phyloP scores from a whole-genome alignment of 768 basidiomycete genomes.

The Lactarius trivialis region DNA sequence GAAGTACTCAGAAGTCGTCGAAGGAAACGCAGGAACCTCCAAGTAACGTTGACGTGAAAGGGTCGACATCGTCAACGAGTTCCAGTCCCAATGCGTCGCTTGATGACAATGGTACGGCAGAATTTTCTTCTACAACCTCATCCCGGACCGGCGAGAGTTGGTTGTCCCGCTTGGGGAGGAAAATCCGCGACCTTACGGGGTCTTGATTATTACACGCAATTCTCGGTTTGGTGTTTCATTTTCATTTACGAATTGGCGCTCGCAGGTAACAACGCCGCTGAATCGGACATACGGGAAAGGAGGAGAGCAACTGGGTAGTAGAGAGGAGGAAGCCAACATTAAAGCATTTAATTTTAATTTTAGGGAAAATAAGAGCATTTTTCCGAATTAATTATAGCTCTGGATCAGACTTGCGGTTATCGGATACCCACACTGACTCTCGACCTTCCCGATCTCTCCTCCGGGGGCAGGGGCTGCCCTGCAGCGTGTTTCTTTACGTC shows the following conservation, averaged over 20 bases:
- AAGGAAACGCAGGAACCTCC: conserved; percentile 24
- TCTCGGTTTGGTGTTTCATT: conserved; percentile 24
- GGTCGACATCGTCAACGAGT: conserved; percentile 18
- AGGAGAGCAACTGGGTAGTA: conserved; percentile 43
- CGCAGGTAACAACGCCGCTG: conserved; percentile 27
- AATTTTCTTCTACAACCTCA: conserved; percentile 53
- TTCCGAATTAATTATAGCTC: background rate
- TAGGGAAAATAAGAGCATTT: background rate
- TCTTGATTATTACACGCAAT: conserved; percentile 48
- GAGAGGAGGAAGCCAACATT: conserved; percentile 5
- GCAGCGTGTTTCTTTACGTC: conserved; percentile 21
- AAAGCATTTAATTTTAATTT: background rate
- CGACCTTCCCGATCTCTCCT: conserved; percentile 17
- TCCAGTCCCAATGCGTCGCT: conserved; percentile 18
- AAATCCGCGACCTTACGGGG: conserved; percentile 62
- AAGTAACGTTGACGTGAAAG: conserved; percentile 23
- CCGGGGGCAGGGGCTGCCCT: conserved; percentile 14
- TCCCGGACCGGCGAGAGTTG: conserved; percentile 48
- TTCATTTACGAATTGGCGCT: conserved; percentile 12
- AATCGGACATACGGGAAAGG: conserved; percentile 38
- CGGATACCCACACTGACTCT: conserved; percentile 4
- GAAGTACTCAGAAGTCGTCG: conserved; percentile 27
- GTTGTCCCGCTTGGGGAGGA: conserved; percentile 64
- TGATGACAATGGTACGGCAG: conserved; percentile 67
- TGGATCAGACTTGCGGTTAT: background rate